Percentiles rank a stretch among this genome's conserved stretches.
phyloP scores from a whole-genome alignment of 441 rosid species.

The Hura crepitans region DNA sequence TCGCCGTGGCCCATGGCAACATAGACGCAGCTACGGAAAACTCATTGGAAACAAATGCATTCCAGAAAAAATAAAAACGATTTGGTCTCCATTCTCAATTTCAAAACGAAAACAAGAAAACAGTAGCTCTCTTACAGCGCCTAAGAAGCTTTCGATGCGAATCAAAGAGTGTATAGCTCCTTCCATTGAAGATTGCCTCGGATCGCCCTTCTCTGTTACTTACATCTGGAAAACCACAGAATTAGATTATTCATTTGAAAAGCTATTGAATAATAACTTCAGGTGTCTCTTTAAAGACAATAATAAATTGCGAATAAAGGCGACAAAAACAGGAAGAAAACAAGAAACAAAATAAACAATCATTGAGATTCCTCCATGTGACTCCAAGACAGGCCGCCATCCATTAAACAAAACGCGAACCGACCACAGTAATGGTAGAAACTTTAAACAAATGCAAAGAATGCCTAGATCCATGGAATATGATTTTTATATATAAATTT shows the following conservation, averaged over 20 bases:
- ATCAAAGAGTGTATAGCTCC: conserved; percentile 10
- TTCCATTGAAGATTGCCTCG: conserved; percentile 9
- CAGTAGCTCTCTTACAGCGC: conserved; percentile 35
- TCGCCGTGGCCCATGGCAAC: conserved; percentile 6
- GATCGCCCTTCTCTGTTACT: conserved; percentile 2
- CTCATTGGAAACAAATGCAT: conserved; percentile 9
- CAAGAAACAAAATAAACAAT: too few species aligned
- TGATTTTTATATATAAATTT: too few species aligned
- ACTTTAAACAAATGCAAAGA: too few species aligned
- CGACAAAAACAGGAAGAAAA: too few species aligned
- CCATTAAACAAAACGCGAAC: too few species aligned
- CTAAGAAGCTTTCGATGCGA: conserved; percentile 51
- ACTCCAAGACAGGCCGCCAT: too few species aligned
- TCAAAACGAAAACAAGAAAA: background rate
- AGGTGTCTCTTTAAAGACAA: too few species aligned
- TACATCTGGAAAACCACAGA: background rate
- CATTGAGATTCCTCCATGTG: too few species aligned
- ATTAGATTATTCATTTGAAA: background rate
- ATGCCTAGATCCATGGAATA: too few species aligned
- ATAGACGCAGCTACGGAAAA: background rate
- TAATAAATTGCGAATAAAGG: too few species aligned
- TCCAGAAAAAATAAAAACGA: background rate
- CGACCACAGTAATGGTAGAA: too few species aligned
- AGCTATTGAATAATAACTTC: too few species aligned
- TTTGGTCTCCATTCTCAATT: background rate